A percentile compares a stretch with the other conserved stretches of the same genome.
These are phyloP conservation scores for Ceratobasidium sp. DNA, from an alignment of 1,284 basidiomycete genomes.

Conservation along the genomic window DNA sequence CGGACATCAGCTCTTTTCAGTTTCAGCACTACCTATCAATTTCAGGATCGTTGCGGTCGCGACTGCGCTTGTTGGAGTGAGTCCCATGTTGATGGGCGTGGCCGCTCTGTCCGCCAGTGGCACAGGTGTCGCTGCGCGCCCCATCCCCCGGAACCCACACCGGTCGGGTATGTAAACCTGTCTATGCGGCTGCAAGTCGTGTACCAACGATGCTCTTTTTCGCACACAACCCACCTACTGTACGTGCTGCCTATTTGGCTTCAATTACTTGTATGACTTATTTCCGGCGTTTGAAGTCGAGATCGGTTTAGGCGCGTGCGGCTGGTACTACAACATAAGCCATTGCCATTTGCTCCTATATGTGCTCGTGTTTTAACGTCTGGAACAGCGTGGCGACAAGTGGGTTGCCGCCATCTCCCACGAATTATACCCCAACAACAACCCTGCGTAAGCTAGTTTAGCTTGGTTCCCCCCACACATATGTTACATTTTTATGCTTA, in stretches of 20 bases:
- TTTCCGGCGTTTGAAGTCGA: not conserved
- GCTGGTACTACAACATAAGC: conserved; percentile 38
- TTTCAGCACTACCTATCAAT: conserved; percentile 12
- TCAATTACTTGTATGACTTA: not conserved
- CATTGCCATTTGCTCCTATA: not conserved
- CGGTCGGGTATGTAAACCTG: conserved; percentile 30
- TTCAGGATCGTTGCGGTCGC: conserved; percentile 10
- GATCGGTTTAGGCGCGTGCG: conserved; percentile 36
- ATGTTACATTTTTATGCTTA: not conserved
- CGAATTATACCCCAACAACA: conserved; percentile 43
- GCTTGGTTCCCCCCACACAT: not conserved
- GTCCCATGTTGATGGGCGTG: conserved; percentile 36
- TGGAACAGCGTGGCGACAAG: conserved; percentile 12
- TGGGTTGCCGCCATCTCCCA: conserved; percentile 43
- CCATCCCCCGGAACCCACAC: conserved; percentile 35
- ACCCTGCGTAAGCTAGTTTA: conserved; percentile 20
- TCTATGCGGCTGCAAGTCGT: not conserved
- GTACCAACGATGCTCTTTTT: not conserved
- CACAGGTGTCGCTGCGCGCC: conserved; percentile 26
- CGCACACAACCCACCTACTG: conserved; percentile 26
- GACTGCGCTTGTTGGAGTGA: conserved; percentile 15
- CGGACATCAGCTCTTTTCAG: conserved; percentile 22
- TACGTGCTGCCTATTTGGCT: not conserved
- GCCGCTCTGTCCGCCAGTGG: conserved; percentile 31
- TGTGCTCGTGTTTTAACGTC: not conserved